Evolutionary conservation across 352 stramenopile species (phyloP).

Genomic region (Phytophthora tubulina): DNA sequence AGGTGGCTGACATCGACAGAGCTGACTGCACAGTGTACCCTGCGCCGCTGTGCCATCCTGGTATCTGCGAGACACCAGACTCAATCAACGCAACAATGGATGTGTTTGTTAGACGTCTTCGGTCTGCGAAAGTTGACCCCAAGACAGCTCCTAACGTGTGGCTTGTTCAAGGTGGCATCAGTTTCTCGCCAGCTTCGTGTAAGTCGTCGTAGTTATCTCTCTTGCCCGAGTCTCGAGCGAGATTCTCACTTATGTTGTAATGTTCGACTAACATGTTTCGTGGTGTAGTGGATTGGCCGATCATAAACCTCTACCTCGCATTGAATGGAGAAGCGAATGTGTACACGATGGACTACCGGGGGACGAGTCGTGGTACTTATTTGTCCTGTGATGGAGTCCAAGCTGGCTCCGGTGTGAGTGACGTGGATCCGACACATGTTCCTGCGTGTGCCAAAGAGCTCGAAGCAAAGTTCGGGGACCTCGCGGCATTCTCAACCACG

Average conservation of each 20-base stretch:
- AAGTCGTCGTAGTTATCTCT: slow-evolving; percentile 8
- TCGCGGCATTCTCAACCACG: slow-evolving; percentile 3
- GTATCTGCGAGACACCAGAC: slow-evolving; percentile 7
- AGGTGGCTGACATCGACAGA: too few species aligned
- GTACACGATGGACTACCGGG: too few species aligned
- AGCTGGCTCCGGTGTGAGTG: not conserved
- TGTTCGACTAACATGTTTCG: too few species aligned
- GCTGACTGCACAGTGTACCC: slow-evolving; percentile 35
- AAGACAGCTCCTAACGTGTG: slow-evolving; percentile 38
- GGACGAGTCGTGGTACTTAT: too few species aligned
- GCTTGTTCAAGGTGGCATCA: slow-evolving; percentile 46
- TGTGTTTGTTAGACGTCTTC: slow-evolving; percentile 49
- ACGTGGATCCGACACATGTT: not conserved
- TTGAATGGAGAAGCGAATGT: not conserved
- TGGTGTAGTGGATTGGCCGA: not conserved
- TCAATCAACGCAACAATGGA: slow-evolving; percentile 18
- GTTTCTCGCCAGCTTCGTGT: slow-evolving; percentile 33
- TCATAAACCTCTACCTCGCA: not conserved
- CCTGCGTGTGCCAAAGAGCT: slow-evolving; percentile 2
- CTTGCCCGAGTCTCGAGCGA: too few species aligned
- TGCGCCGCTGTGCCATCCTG: slow-evolving; percentile 10
- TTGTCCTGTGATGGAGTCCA: too few species aligned
- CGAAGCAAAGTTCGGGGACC: not conserved
- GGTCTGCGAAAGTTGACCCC: slow-evolving; percentile 16
- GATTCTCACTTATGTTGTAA: too few species aligned